Conservation (phyloP, 345 rosid species). For the Dipteronia sinensis region DNA sequence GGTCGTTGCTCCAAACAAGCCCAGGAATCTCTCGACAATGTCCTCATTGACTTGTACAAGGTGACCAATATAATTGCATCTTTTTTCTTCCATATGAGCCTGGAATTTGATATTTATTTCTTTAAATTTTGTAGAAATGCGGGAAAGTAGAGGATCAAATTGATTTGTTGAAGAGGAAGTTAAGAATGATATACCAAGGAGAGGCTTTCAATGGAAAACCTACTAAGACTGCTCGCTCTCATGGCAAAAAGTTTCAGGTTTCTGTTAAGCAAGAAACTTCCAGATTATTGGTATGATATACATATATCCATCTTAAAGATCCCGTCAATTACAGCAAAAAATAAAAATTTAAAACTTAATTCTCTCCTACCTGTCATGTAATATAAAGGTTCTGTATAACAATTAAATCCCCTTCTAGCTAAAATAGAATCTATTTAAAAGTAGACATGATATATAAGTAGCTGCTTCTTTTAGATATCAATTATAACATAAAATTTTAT, state of each 20-base stretch:
- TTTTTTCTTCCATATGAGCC: neutral
- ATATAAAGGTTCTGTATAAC: too few relatives aligned
- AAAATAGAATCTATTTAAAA: too few relatives aligned
- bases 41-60: constrained; percentile 94
- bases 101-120: too few relatives aligned
- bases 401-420: too few relatives aligned
- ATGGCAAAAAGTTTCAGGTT: constrained; percentile 92
- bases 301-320: too few relatives aligned
- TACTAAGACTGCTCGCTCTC: constrained; percentile 93
- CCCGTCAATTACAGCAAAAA: too few relatives aligned
- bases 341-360: too few relatives aligned
- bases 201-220: constrained; percentile 83
- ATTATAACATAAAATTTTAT: too few relatives aligned
- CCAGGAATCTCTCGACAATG: constrained; percentile 89
- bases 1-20: constrained; percentile 76
- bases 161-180: constrained; percentile 74
- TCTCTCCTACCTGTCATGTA: too few relatives aligned
- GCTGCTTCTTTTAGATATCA: too few relatives aligned
- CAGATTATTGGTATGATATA: constrained; percentile 63
- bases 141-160: constrained; percentile 84
- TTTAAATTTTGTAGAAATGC: constrained; percentile 57
- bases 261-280: constrained; percentile 88
- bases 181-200: constrained; percentile 82
- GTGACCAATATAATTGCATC: constrained; percentile 25
- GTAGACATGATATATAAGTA: too few relatives aligned